Conservation (phyloP, 2,329 filamentous ascomycete genomes). For the Alternaria longipes region DNA sequence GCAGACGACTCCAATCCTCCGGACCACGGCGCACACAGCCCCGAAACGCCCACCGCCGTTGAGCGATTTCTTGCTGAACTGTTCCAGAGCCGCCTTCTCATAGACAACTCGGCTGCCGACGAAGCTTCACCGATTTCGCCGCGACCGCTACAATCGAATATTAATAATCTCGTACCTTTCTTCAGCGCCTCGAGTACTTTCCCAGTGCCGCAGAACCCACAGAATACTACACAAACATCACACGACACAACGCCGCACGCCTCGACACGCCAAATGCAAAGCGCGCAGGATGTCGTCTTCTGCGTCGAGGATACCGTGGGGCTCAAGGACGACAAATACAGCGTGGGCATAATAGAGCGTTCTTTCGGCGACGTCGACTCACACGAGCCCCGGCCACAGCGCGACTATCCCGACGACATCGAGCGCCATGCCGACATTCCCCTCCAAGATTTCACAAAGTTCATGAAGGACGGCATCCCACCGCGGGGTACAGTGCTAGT, state of each 20-base stretch:
- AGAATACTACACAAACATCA: background rate
- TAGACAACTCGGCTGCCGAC: slow-evolving; percentile 23
- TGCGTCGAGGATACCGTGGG: slow-evolving; percentile 56
- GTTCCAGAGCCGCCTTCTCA: slow-evolving; percentile 36
- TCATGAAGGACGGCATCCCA: slow-evolving; percentile 57
- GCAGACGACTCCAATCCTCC: background rate
- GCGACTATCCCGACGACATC: slow-evolving; percentile 51
- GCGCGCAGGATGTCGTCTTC: slow-evolving; percentile 39
- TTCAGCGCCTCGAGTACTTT: slow-evolving; percentile 29
- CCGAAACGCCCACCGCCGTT: background rate
- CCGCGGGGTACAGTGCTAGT: slow-evolving; percentile 63
- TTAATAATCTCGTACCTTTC: slow-evolving; percentile 32
- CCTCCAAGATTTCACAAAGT: slow-evolving; percentile 48
- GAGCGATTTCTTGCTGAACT: slow-evolving; percentile 34
- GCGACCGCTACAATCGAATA: slow-evolving; percentile 19
- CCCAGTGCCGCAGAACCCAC: slow-evolving; percentile 14
- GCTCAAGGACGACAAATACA: slow-evolving; percentile 50
- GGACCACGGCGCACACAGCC: background rate
- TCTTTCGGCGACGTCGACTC: slow-evolving; percentile 56
- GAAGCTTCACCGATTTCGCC: slow-evolving; percentile 24
- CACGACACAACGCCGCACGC: background rate
- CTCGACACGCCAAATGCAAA: slow-evolving; percentile 12
- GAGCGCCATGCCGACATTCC: slow-evolving; percentile 46
- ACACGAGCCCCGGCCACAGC: slow-evolving; percentile 56
- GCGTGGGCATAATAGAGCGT: slow-evolving; percentile 57